These are phyloP conservation scores for Tagetes erecta DNA, from an alignment of 129 eudicot genomes.

Conservation along the genomic window DNA sequence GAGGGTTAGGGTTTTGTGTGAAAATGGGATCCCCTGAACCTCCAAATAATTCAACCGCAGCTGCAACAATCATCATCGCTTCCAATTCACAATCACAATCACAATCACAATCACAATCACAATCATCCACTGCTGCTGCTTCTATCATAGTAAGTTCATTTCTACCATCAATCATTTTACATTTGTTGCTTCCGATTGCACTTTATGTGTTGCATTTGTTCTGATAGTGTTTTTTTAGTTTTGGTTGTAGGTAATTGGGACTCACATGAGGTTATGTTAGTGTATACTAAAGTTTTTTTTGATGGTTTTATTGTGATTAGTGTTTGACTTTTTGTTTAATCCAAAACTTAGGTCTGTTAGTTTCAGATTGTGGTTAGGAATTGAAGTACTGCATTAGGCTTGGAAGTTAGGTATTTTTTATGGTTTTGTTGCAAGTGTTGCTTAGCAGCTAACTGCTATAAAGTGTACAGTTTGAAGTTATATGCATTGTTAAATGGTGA, in stretches of 20 bases:
- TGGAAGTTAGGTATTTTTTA: slow-evolving; percentile 8
- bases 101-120: too few species aligned
- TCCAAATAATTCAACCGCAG: slow-evolving; percentile 22
- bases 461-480: neutral
- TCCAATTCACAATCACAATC: slow-evolving; percentile 23
- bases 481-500: neutral
- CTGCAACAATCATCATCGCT: slow-evolving; percentile 22
- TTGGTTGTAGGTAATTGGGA: slow-evolving; percentile 15
- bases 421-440: slow-evolving; percentile 3
- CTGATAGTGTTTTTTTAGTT: neutral
- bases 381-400: slow-evolving; percentile 5
- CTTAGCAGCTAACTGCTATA: neutral
- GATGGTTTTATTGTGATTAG: neutral
- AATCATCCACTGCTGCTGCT: neutral
- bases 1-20: slow-evolving; percentile 33
- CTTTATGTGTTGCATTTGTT: neutral
- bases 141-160: slow-evolving; percentile 26
- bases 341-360: neutral
- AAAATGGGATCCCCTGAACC: slow-evolving; percentile 32
- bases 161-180: slow-evolving; percentile 7
- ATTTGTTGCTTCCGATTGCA: slow-evolving; percentile 21
- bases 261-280: neutral
- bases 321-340: slow-evolving; percentile 6
- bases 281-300: neutral
- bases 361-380: neutral